Percentiles rank a stretch among this genome's conserved stretches.
phyloP scores from a whole-genome alignment of 2,329 filamentous ascomycete genomes.

The Cytospora mali region DNA sequence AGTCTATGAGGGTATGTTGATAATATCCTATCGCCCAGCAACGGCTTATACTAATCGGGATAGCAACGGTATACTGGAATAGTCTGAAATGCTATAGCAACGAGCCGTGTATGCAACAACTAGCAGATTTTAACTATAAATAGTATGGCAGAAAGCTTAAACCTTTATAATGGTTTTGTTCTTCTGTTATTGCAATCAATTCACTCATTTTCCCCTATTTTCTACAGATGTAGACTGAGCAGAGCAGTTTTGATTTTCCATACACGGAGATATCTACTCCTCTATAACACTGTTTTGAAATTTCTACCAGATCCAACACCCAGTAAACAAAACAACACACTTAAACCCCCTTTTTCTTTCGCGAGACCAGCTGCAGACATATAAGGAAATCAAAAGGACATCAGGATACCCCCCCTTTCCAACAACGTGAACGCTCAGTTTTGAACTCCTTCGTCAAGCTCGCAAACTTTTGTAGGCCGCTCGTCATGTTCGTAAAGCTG shows the following conservation, averaged over 20 bases:
- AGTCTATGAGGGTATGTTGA: too few species aligned
- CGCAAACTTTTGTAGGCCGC: constrained; percentile 7
- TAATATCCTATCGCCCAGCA: too few species aligned
- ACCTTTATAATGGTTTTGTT: too few species aligned
- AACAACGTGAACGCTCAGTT: neutral
- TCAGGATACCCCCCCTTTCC: neutral
- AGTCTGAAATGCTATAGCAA: too few species aligned
- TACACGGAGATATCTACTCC: neutral
- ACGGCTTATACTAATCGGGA: too few species aligned
- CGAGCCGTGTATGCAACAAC: too few species aligned
- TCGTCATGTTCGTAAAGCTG: constrained; percentile 13
- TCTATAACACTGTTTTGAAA: constrained; percentile 14
- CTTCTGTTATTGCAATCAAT: too few species aligned
- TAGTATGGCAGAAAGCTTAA: too few species aligned
- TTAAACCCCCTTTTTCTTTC: constrained; percentile 4
- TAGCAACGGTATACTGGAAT: too few species aligned
- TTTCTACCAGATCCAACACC: constrained; percentile 12
- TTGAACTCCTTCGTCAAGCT: constrained; percentile 2
- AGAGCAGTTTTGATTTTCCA: neutral
- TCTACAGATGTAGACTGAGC: too few species aligned
- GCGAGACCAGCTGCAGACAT: constrained; percentile 6
- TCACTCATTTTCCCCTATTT: too few species aligned
- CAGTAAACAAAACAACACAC: constrained; percentile 1
- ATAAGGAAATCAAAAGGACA: neutral
- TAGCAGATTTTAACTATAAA: too few species aligned